Conservation (phyloP, 2,329 filamentous ascomycete genomes). For the Thermoascus crustaceus region DNA sequence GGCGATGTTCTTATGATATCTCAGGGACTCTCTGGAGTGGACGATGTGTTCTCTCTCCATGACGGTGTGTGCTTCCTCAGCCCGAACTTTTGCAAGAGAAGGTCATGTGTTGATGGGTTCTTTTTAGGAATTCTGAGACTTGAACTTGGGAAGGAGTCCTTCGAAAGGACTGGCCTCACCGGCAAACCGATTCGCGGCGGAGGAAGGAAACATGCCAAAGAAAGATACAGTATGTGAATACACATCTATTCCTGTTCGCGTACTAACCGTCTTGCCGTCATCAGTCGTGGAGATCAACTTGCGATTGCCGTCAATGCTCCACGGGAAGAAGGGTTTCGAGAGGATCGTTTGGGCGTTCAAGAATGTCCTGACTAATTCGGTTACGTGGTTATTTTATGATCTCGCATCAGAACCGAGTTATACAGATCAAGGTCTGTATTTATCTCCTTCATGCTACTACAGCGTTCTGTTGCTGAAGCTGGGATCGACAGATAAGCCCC, state of each 20-base stretch:
- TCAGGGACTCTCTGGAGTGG: conserved; percentile 60
- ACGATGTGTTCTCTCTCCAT: conserved; percentile 63
- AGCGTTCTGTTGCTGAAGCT: conserved; percentile 2
- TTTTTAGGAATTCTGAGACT: conserved; percentile 62
- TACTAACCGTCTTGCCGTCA: conserved; percentile 5
- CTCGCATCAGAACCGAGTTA: conserved; percentile 23
- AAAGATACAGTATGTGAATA: conserved; percentile 59
- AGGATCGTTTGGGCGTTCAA: conserved; percentile 69
- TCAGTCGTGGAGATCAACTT: conserved; percentile 72
- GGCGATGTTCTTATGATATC: conserved; percentile 79
- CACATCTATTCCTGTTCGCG: conserved; percentile 6
- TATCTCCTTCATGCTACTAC: background rate
- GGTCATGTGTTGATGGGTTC: conserved; percentile 6
- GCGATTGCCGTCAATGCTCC: conserved; percentile 64
- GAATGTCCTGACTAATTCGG: conserved; percentile 60
- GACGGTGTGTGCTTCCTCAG: conserved; percentile 46
- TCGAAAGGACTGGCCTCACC: conserved; percentile 72
- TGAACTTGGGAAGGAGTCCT: conserved; percentile 71
- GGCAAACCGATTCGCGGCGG: conserved; percentile 57
- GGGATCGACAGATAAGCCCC: conserved; percentile 21
- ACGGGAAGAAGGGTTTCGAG: conserved; percentile 76
- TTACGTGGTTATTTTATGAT: conserved; percentile 74
- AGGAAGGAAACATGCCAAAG: conserved; percentile 56
- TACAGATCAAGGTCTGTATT: conserved; percentile 36
- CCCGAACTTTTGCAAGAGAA: background rate